Percentiles rank a stretch among this genome's conserved stretches.
These are phyloP conservation scores for Leishmania tarentolae DNA, from an alignment of 208 protist species.

Conservation along the genomic window DNA sequence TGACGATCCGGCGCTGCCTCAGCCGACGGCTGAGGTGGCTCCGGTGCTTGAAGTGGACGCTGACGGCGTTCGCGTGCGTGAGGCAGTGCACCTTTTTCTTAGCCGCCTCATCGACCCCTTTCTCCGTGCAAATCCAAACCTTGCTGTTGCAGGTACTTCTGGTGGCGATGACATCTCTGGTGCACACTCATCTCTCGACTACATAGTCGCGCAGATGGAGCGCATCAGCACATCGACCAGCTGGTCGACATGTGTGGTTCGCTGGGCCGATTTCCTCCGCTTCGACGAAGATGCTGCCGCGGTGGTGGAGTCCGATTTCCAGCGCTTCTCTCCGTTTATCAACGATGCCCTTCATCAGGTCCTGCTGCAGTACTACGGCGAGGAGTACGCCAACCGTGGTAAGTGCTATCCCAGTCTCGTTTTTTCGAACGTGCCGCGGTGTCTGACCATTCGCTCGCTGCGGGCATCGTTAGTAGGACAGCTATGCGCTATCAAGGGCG, in stretches of 20 bases:
- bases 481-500: conserved; percentile 95
- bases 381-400: conserved; percentile 81
- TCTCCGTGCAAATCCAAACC: conserved; percentile 27
- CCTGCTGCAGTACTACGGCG: conserved; percentile 79
- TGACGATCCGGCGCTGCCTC: conserved; percentile 57
- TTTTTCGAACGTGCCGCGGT: conserved; percentile 84
- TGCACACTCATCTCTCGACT: conserved; percentile 35
- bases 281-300: conserved; percentile 78
- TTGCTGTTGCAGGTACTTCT: conserved; percentile 2
- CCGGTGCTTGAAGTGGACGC: conserved; percentile 69
- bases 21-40: conserved; percentile 45
- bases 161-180: not conserved
- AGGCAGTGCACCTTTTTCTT: conserved; percentile 80
- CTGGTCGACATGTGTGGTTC: conserved; percentile 87
- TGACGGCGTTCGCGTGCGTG: conserved; percentile 73
- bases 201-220: conserved; percentile 73
- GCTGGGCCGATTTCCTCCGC: conserved; percentile 68
- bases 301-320: conserved; percentile 80
- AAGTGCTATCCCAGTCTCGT: conserved; percentile 72
- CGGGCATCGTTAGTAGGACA: conserved; percentile 93
- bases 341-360: conserved; percentile 78
- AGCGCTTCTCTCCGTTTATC: conserved; percentile 78
- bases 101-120: conserved; percentile 74
- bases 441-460: conserved; percentile 94
- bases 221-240: conserved; percentile 77